A percentile compares a stretch with the other conserved stretches of the same genome.
Conservation (phyloP, 129 eudicot genomes). For the Arctium lappa region DNA sequence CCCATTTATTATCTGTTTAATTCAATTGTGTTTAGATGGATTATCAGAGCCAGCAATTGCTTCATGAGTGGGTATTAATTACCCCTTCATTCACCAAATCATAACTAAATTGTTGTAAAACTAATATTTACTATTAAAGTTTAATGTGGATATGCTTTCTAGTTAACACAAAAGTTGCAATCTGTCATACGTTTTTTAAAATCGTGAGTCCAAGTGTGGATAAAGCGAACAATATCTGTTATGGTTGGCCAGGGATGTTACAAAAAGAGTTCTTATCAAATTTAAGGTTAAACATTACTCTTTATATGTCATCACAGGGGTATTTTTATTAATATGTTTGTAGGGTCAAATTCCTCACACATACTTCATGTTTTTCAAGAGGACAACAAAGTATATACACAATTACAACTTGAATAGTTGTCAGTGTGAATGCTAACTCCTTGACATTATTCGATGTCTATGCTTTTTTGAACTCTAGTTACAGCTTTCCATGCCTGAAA, state of each 20-base stretch:
- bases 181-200: too few relatives aligned
- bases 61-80: neutral
- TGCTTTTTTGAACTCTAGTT: constrained; percentile 29
- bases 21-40: neutral
- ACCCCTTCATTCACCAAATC: neutral
- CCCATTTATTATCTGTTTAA: neutral
- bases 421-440: neutral
- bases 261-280: neutral
- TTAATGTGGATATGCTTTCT: neutral
- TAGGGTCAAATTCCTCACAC: neutral
- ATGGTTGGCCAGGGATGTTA: too few relatives aligned
- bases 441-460: neutral
- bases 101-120: neutral
- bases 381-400: neutral
- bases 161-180: neutral
- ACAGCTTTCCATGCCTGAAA: constrained; percentile 30
- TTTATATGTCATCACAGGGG: neutral
- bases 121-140: neutral
- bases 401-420: neutral
- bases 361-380: neutral
- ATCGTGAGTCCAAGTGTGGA: too few relatives aligned
- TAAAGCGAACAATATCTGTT: too few relatives aligned
- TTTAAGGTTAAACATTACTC: neutral
- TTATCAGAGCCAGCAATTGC: neutral
- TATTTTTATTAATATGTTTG: neutral